Conservation (phyloP, 352 stramenopile genomes). For the Bremia lactucae region DNA sequence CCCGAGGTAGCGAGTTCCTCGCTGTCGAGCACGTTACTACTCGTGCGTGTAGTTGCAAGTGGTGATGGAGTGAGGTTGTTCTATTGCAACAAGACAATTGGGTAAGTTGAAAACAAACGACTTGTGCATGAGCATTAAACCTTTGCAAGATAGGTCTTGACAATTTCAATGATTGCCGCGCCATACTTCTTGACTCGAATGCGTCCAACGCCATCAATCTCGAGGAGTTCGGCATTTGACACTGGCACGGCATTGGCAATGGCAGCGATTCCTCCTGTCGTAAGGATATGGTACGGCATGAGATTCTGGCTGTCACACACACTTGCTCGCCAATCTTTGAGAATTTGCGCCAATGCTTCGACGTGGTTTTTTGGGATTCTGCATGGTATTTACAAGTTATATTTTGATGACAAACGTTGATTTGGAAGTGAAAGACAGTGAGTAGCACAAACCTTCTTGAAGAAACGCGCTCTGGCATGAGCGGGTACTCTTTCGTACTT, state of each 20-base stretch:
- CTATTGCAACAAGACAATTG: constrained; percentile 15
- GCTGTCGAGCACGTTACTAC: constrained; percentile 17
- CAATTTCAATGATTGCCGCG: constrained; percentile 72
- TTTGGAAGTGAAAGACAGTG: background rate
- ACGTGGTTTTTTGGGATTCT: constrained; percentile 65
- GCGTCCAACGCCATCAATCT: constrained; percentile 72
- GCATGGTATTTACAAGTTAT: background rate
- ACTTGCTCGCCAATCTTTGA: constrained; percentile 81
- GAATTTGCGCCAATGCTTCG: constrained; percentile 58
- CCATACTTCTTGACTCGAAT: constrained; percentile 84
- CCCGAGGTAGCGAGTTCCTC: constrained; percentile 22
- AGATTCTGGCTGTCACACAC: constrained; percentile 79
- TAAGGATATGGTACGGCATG: constrained; percentile 84
- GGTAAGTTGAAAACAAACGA: constrained; percentile 1
- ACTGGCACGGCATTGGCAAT: constrained; percentile 74
- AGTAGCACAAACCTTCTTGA: constrained; percentile 34
- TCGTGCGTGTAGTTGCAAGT: constrained; percentile 4
- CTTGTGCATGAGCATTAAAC: constrained; percentile 14
- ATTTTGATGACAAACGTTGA: background rate
- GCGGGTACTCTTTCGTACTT: constrained; percentile 30
- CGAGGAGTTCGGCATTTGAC: constrained; percentile 60
- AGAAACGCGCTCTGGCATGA: constrained; percentile 39
- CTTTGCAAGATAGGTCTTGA: constrained; percentile 70
- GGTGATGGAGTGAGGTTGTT: constrained; percentile 52
- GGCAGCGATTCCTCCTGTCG: constrained; percentile 62